phyloP scores from a whole-genome alignment of 2,329 filamentous ascomycete species.

The Arachnopeziza araneosa region DNA sequence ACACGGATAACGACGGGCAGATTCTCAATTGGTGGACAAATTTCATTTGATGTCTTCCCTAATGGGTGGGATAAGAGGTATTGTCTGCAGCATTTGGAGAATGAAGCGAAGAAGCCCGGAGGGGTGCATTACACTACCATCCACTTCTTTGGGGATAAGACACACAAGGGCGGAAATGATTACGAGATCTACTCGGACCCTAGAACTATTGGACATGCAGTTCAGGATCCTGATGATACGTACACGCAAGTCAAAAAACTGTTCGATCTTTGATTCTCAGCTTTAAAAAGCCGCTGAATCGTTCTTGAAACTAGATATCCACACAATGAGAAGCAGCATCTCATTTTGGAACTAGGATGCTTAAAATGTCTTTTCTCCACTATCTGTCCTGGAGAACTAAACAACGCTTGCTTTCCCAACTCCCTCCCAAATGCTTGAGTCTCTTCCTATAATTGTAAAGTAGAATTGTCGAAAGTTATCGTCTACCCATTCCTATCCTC shows the following conservation, averaged over 20 bases:
- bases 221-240: conserved; percentile 78
- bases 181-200: conserved; percentile 85
- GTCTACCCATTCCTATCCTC: background rate
- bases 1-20: conserved; percentile 36
- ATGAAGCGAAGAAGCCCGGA: conserved; percentile 64
- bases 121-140: conserved; percentile 78
- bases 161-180: conserved; percentile 84
- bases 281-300: background rate
- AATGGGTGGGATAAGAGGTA: conserved; percentile 98
- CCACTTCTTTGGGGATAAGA: conserved; percentile 99
- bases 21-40: conserved; percentile 92
- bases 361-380: background rate
- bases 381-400: background rate
- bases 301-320: background rate
- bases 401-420: conserved; percentile 2
- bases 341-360: background rate
- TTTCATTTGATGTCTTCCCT: conserved; percentile 98
- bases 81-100: conserved; percentile 82
- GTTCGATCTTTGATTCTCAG: conserved; percentile 54
- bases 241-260: conserved; percentile 72
- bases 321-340: background rate
- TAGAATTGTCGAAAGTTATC: conserved; percentile 2
- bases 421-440: conserved; percentile 10
- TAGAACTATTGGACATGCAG: conserved; percentile 79
- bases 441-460: background rate